A percentile compares a stretch with the other conserved stretches of the same genome.
These are phyloP conservation scores for Melampsora allii-populina DNA, from an alignment of 1,284 basidiomycete genomes.

Conservation along the genomic window DNA sequence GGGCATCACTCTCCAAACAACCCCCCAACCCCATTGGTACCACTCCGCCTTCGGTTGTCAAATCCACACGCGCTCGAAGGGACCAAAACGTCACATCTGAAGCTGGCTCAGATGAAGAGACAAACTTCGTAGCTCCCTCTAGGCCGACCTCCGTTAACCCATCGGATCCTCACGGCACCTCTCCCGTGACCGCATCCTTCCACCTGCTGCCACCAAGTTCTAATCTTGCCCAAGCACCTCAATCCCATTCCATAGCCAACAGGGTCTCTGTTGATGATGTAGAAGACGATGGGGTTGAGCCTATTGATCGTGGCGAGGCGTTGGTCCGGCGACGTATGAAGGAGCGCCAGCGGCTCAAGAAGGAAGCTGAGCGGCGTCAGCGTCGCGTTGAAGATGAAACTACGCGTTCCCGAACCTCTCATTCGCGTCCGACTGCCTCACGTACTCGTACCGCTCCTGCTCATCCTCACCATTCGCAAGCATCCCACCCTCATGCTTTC, in stretches of 20 bases:
- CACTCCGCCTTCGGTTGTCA: neutral
- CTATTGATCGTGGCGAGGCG: conserved; percentile 59
- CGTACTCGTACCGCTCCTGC: conserved; percentile 21
- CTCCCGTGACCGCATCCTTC: neutral
- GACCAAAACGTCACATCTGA: neutral
- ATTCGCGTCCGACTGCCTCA: conserved; percentile 29
- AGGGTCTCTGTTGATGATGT: conserved; percentile 44
- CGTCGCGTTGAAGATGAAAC: conserved; percentile 41
- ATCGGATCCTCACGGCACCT: neutral
- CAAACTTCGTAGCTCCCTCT: neutral
- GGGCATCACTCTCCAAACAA: neutral
- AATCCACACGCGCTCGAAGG: neutral
- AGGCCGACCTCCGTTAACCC: conserved; percentile 1
- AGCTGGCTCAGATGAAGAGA: neutral
- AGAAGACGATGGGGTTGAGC: conserved; percentile 57
- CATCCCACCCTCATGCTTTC: neutral
- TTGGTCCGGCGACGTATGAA: conserved; percentile 58
- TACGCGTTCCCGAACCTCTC: conserved; percentile 15
- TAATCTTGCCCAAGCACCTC: neutral
- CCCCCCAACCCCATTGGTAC: neutral
- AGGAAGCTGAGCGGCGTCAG: conserved; percentile 28
- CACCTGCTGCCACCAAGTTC: neutral
- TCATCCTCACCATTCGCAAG: neutral
- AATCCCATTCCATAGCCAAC: neutral
- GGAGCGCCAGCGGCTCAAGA: conserved; percentile 54